Evolutionary conservation across 2,329 filamentous ascomycete species (phyloP), one percentile per base, ranked within the genome.

Genomic region (Sclerotinia sclerotiorum): DNA sequence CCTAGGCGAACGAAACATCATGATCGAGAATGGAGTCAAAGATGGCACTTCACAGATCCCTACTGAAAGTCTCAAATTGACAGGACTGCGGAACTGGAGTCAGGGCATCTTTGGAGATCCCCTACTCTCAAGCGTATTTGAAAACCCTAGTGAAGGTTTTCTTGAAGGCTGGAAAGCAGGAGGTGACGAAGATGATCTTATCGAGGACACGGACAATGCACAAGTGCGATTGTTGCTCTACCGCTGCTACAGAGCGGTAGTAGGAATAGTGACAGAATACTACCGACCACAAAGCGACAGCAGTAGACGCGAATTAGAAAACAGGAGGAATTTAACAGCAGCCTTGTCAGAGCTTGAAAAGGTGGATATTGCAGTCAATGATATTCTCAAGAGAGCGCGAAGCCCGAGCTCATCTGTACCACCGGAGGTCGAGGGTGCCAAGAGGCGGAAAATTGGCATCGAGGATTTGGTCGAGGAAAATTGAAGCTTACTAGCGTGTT

Each of bases 71-170:
- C 67, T 70, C 19, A 74, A 74, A 29, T 75, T 87, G 19, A 83
- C 80, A 0, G 85, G 85, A 0, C 75, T 88, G n/a, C 80, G 80
- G 44, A 84, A 86, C 77, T 89, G 86, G 86, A 84, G 84, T 69
- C 84, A 82, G 69, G 83, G 84, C 55, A 72, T 88, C 15, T 88
- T 89, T 71, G 87, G 86, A 15, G 87, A 89, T 70, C 85, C 86
- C 0, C 74, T 88, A 2, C 79, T 89, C 62, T 81, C 83, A 2
- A 79, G 79, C 3, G 80, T 80, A 8, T 85, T 88, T 71, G 79
- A 81, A 19, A 75, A 79, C 24, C 79, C 82, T 0, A 82, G 79
- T 5, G 72, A 79, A 17, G 79, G 81, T 0, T 83, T 87, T 46
- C 76, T 85, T 35, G 76, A 77, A 39, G 85, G 85, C 0, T 87